Percentiles rank a stretch among this genome's conserved stretches.
Conservation (phyloP, 202 grass and related monocot genomes). For the Elaeis oleifera region DNA sequence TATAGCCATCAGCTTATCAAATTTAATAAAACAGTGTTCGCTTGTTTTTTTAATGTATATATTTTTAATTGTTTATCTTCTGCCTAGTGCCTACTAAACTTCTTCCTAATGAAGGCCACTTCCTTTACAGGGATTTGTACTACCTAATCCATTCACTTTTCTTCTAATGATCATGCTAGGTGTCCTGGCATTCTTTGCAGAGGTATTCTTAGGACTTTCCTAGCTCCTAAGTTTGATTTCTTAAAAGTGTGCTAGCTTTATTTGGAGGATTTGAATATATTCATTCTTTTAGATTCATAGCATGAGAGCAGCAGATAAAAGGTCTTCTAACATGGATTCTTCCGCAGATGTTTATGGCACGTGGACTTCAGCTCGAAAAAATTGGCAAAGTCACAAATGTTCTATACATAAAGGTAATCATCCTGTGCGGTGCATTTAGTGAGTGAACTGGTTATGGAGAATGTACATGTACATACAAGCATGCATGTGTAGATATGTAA, state of each 20-base stretch:
- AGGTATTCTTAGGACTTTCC: conserved; percentile 10
- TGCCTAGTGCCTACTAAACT: not conserved
- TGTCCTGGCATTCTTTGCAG: conserved; percentile 17
- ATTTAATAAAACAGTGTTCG: too few species aligned
- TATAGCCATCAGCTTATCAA: too few species aligned
- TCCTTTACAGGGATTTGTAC: conserved; percentile 10
- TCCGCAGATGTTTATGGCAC: conserved; percentile 14
- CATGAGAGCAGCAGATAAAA: too few species aligned
- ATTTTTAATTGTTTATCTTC: not conserved
- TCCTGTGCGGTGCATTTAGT: not conserved
- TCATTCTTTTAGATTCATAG: not conserved
- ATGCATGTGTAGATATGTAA: too few species aligned
- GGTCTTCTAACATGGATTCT: not conserved
- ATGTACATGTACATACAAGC: too few species aligned
- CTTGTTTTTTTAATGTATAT: too few species aligned
- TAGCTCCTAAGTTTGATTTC: not conserved
- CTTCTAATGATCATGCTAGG: conserved; percentile 12
- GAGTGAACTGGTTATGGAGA: not conserved
- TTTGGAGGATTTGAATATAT: not conserved
- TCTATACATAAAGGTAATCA: conserved; percentile 19
- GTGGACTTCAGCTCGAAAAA: conserved; percentile 19
- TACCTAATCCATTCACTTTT: conserved; percentile 9
- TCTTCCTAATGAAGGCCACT: not conserved
- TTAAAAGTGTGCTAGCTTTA: not conserved
- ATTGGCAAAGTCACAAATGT: conserved; percentile 16